Base-by-base conservation (phyloP, 371 early-diverging fungal genomes). In the Rhizopus stolonifer region DNA sequence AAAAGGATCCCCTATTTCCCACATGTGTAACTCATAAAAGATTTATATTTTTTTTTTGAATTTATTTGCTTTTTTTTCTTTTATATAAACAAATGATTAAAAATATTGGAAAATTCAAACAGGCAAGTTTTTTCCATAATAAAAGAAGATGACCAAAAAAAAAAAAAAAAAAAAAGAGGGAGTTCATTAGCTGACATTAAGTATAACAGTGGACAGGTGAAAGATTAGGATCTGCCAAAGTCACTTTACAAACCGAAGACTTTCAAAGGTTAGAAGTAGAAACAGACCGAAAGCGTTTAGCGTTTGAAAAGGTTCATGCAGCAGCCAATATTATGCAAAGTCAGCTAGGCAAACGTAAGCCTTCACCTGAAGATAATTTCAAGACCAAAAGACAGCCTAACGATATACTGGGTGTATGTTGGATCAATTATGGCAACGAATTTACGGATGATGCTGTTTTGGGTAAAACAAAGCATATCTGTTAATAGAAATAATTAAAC, bases 21-120 rank as follows among this genome's bases (percentile, higher is more conserved):
- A 11, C 36, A 36, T 15, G 36, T 36, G 36, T 36, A 36, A 36
- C 36, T 15, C 1, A 36, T n/a, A n/a, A n/a, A n/a, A n/a, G n/a
- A n/a, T n/a, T n/a, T n/a, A n/a, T n/a, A 15, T 36, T 14, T 11
- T 36, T 36, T 36, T 36, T 36, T 10, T 14, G 10, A 5, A 10
- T 15, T 15, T 15, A n/a, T n/a, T 36, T 36, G 11, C 36, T 36
- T 15, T 36, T n/a, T 2, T 36, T 36, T 36, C 15, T 36, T 15
- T 14, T n/a, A 2, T n/a, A n/a, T 15, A 6, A n/a, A 36, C 15
- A 42, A 42, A 80, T 80, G 80, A 80, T 76, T 48, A 88, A 88
- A 60, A 88, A 86, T 61, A 69, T 86, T 46, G 85, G 85, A 23
- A 85, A 88, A 66, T 61, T 86, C 34, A 83, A 81, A 54, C 88